Conservation (phyloP, 2,329 filamentous ascomycete genomes). For the Paecilomyces formosus region DNA sequence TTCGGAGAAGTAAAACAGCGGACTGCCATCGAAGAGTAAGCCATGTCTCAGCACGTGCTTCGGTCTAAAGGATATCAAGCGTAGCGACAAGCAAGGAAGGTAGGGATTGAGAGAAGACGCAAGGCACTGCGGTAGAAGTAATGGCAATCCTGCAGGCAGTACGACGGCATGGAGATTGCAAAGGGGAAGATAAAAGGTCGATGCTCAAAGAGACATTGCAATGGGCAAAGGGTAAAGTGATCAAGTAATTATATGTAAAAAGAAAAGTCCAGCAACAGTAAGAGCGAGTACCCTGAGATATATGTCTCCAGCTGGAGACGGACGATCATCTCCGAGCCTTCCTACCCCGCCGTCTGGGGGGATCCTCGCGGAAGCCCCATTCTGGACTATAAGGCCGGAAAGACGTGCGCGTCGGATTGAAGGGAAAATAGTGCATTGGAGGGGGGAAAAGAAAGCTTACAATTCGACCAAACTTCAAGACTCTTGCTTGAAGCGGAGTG, state of each 20-base stretch:
- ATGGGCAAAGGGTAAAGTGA: background rate
- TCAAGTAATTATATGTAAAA: background rate
- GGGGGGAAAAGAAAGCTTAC: background rate
- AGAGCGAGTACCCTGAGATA: background rate
- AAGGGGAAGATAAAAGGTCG: background rate
- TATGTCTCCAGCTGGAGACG: background rate
- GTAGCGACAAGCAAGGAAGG: slow-evolving; percentile 69
- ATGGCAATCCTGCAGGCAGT: slow-evolving; percentile 79
- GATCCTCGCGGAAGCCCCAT: background rate
- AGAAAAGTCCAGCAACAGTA: background rate
- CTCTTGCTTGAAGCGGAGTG: background rate
- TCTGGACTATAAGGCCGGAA: background rate
- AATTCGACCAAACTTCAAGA: background rate
- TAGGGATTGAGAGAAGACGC: slow-evolving; percentile 76
- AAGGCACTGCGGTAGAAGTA: slow-evolving; percentile 89
- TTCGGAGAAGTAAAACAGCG: slow-evolving; percentile 65
- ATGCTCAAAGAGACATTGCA: background rate
- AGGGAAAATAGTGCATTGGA: background rate
- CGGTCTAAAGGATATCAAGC: slow-evolving; percentile 39
- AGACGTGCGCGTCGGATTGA: background rate
- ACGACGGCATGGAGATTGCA: slow-evolving; percentile 62
- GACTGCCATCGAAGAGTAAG: slow-evolving; percentile 56
- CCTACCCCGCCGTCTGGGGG: background rate
- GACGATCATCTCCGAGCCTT: background rate
- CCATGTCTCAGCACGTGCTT: slow-evolving; percentile 45